A percentile compares a stretch with the other conserved stretches of the same genome.
These are phyloP conservation scores for Chromosphaera perkinsii DNA, from an alignment of 208 protist genomes.

Conservation along the genomic window DNA sequence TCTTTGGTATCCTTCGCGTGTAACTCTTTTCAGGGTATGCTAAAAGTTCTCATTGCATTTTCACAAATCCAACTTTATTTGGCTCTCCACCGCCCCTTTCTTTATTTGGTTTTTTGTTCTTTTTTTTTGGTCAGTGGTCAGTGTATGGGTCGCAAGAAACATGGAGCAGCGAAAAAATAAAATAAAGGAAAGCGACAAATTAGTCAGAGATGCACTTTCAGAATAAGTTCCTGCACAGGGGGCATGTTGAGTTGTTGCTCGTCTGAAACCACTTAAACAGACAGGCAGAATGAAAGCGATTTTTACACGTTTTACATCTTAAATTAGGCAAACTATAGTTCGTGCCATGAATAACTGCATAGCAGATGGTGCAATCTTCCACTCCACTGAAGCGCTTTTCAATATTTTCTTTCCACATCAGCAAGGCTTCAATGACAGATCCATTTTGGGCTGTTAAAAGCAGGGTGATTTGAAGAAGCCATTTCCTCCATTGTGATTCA, in stretches of 20 bases:
- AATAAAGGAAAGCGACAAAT: too few species aligned
- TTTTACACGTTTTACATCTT: slow-evolving; percentile 12
- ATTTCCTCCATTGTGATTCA: slow-evolving; percentile 16
- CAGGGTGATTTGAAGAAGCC: slow-evolving; percentile 24
- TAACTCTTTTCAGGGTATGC: too few species aligned
- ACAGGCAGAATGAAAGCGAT: slow-evolving; percentile 27
- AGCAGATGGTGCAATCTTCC: slow-evolving; percentile 42
- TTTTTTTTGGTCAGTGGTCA: too few species aligned
- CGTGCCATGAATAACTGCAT: slow-evolving; percentile 28
- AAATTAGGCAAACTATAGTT: slow-evolving; percentile 28
- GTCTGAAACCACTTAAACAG: slow-evolving; percentile 27
- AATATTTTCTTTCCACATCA: slow-evolving; percentile 27
- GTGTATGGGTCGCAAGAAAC: too few species aligned
- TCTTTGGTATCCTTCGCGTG: too few species aligned
- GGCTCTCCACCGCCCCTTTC: too few species aligned
- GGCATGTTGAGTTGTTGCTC: slow-evolving; percentile 13
- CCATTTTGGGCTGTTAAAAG: slow-evolving; percentile 29
- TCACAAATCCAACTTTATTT: too few species aligned
- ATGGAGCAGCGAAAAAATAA: too few species aligned
- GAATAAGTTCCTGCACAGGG: slow-evolving; percentile 14
- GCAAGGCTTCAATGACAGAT: slow-evolving; percentile 18
- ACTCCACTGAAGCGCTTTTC: slow-evolving; percentile 38
- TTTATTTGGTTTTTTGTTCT: not conserved
- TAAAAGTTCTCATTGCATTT: too few species aligned
- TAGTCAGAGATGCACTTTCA: too few species aligned